A percentile compares a stretch with the other conserved stretches of the same genome.
Evolutionary conservation across 2,329 filamentous ascomycete genomes (phyloP).

Genomic region (Gnomoniopsis sp.): DNA sequence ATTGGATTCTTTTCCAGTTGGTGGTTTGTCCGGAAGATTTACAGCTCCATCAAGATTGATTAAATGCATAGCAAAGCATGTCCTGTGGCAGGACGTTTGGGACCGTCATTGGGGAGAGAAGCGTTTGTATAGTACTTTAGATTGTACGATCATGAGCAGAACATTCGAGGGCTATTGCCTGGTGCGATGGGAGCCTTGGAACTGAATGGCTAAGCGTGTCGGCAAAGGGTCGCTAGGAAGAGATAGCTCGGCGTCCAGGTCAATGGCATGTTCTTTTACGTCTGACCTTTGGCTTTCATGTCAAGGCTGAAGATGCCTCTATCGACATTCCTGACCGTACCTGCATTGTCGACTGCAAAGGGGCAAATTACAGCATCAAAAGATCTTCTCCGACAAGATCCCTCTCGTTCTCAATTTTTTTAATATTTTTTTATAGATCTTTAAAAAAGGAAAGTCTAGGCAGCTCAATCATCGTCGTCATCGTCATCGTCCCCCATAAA

Average conservation of each 20-base stretch:
- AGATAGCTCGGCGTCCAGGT: conserved; percentile 9
- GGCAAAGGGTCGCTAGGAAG: neutral
- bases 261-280: neutral
- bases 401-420: neutral
- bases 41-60: conserved; percentile 97
- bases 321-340: neutral
- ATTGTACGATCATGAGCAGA: conserved; percentile 12
- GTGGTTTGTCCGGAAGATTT: conserved; percentile 92
- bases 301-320: neutral
- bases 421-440: neutral
- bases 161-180: neutral
- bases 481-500: conserved; percentile 51
- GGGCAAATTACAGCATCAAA: neutral
- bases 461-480: conserved; percentile 38
- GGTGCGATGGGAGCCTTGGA: neutral
- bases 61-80: conserved; percentile 36
- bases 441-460: neutral
- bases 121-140: conserved; percentile 18
- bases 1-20: conserved; percentile 96
- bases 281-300: neutral
- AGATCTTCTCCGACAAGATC: neutral
- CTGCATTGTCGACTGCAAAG: neutral
- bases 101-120: neutral
- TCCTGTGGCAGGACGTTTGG: neutral
- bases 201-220: neutral